Base-by-base conservation (phyloP, 345 rosid species). In the Ricinus communis region DNA sequence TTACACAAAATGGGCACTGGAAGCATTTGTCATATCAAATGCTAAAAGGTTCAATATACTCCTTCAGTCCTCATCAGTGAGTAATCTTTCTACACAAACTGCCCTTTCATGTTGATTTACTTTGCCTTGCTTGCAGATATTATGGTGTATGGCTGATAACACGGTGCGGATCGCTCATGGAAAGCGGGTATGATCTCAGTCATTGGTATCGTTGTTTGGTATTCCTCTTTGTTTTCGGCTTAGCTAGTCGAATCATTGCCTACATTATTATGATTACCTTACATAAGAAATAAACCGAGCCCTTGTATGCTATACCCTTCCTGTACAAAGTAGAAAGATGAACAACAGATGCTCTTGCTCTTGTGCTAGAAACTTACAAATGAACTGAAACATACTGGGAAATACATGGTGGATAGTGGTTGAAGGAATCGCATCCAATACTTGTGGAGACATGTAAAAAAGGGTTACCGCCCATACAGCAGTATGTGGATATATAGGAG, bases 71-170 rank as follows among this genome's bases (percentile, higher is more conserved):
- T 25, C 56, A 28, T 15, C 12, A 63, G 14, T 38, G 8, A n/a
- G 0, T 5, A 43, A 65, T 19, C 21, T 60, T 28, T 27, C 8
- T 59, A 11, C 0, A 10, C 15, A n/a, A n/a, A n/a, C 15, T 7
- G 36, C 61, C 30, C 45, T 30, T 58, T 22, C 38, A 24, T 46
- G 40, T 54, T 65, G 30, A 51, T 45, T 56, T 27, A 50, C 11
- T 68, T 45, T 36, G n/a, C 19, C 56, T 30, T 66, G 6, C 5
- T 62, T 66, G 55, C 86, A 92, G 99, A 74, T 95, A 92, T 71
- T 81, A 80, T n/a, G 97, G 99, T 61, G 98, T 96, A 13, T 96
- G 99, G 98, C 81, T 96, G 80, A 87, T 96, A 73, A 90, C 99
- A 22, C 73, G 98, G 60, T 93, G 99, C 36, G 98, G 98, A 22